Conservation (phyloP, 2,329 filamentous ascomycete species). For the Penicillium sp. region DNA sequence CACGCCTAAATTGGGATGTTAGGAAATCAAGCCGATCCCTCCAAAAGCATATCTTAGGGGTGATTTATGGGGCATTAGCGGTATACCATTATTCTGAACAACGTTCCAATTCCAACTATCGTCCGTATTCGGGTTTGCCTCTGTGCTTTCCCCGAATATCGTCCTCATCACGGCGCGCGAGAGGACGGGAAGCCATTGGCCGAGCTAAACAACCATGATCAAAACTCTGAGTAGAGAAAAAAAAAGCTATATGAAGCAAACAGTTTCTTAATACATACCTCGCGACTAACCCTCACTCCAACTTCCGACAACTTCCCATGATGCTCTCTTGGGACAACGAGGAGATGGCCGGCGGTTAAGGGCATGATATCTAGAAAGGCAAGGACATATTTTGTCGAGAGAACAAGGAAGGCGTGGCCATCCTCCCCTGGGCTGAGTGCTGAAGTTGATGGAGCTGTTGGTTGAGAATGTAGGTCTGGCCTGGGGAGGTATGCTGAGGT, state of each 20-base stretch:
- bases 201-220: conserved; percentile 38
- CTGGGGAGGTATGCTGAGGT: conserved; percentile 27
- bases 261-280: conserved; percentile 61
- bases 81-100: conserved; percentile 87
- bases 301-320: conserved; percentile 78
- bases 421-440: conserved; percentile 19
- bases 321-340: conserved; percentile 80
- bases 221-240: not conserved
- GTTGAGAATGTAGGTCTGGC: conserved; percentile 18
- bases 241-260: conserved; percentile 5
- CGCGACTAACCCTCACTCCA: conserved; percentile 64
- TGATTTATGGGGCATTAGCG: not conserved
- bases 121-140: conserved; percentile 26
- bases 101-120: conserved; percentile 97
- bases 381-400: conserved; percentile 77
- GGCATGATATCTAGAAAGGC: conserved; percentile 96
- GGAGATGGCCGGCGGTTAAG: conserved; percentile 78
- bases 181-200: conserved; percentile 53
- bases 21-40: not conserved
- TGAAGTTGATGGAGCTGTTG: conserved; percentile 28
- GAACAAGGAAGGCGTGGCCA: conserved; percentile 61
- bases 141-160: conserved; percentile 55
- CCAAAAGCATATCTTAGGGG: too few species aligned
- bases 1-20: conserved; percentile 56
- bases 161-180: conserved; percentile 75